Conservation (phyloP, 176 grass and related monocot species). For the Musa beccarii region DNA sequence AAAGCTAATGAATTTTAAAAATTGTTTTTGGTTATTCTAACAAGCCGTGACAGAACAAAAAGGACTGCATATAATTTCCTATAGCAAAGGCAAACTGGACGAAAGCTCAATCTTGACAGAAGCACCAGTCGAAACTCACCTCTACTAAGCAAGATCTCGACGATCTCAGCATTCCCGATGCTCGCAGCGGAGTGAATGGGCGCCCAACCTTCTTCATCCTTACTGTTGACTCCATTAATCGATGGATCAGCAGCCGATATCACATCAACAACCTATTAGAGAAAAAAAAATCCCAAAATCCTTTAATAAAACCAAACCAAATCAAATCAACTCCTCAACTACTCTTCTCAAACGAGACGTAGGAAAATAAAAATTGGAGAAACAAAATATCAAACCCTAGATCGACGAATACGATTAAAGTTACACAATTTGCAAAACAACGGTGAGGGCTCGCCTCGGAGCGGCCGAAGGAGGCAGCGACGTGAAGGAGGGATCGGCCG, state of each 20-base stretch:
- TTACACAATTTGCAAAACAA: not conserved
- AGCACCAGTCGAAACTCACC: constrained; percentile 24
- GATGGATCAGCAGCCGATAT: constrained; percentile 35
- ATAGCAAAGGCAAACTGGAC: not conserved
- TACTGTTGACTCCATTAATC: constrained; percentile 47
- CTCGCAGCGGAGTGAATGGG: constrained; percentile 74
- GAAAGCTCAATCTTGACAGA: not conserved
- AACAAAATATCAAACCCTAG: not conserved
- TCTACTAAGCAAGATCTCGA: constrained; percentile 56
- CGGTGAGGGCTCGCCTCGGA: constrained; percentile 24
- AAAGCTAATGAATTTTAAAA: no score
- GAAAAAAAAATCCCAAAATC: constrained; percentile 2
- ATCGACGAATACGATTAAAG: not conserved
- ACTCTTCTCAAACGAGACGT: no score
- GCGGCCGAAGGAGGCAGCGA: constrained; percentile 49
- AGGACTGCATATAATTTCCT: not conserved
- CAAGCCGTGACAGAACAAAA: not conserved
- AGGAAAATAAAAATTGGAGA: constrained; percentile 2
- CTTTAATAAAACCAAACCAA: not conserved
- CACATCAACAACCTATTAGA: constrained; percentile 42
- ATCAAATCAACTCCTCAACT: not conserved
- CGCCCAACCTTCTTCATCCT: constrained; percentile 90
- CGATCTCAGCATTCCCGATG: constrained; percentile 54
- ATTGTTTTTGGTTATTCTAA: not conserved
- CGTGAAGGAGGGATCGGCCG: constrained; percentile 79